phyloP scores from a whole-genome alignment of 768 basidiomycete genomes.

The Mycena amicta region DNA sequence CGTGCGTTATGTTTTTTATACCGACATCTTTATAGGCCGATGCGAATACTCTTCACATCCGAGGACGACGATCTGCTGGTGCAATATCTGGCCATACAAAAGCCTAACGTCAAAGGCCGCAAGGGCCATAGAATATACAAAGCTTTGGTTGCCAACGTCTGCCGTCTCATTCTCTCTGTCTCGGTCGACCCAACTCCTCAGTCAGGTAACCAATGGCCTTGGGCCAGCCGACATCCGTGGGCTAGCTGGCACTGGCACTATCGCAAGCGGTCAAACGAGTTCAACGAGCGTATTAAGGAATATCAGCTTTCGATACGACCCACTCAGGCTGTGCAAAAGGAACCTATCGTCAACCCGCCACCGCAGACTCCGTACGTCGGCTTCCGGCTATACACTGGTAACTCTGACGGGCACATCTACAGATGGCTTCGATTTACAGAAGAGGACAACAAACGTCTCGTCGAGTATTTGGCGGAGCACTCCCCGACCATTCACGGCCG shows the following conservation, averaged over 20 bases:
- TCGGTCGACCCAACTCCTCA: background rate
- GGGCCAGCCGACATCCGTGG: background rate
- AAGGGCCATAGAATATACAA: background rate
- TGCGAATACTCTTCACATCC: too few relatives aligned
- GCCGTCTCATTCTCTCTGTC: background rate
- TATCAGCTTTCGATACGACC: background rate
- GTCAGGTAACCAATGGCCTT: background rate
- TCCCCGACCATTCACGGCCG: background rate
- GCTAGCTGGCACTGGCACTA: background rate
- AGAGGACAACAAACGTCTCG: background rate
- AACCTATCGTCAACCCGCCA: background rate
- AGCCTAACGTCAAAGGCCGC: background rate
- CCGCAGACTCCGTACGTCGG: background rate
- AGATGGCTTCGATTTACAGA: background rate
- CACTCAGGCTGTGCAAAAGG: background rate
- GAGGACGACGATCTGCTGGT: background rate
- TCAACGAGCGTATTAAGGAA: background rate
- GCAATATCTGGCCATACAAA: background rate
- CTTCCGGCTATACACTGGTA: too few relatives aligned
- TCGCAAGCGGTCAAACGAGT: background rate
- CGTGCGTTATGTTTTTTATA: too few relatives aligned
- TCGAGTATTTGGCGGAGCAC: background rate
- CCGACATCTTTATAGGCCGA: too few relatives aligned
- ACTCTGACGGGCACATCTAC: too few relatives aligned
- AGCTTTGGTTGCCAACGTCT: background rate